Base-by-base conservation (phyloP, 1,284 basidiomycete species). In the Entoloma clypeatum region DNA sequence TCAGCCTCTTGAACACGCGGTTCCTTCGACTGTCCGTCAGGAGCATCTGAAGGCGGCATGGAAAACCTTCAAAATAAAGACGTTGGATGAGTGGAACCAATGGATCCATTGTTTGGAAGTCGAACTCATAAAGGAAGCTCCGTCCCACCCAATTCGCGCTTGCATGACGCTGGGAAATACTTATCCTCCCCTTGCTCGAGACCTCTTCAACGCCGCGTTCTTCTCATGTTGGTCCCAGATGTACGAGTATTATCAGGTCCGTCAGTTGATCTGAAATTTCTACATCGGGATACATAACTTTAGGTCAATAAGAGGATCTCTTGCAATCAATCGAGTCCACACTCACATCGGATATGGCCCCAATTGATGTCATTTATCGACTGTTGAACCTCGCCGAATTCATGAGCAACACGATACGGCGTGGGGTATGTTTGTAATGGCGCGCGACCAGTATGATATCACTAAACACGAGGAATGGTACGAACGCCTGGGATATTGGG, bases 61-160 rank as follows among this genome's bases (percentile, higher is more conserved):
- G 95, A 94, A 98, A 56, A 83, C 85, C 3, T 89, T 90, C 3
- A 77, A 81, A 47, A 75, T 93, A 6, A 73, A 77, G 9, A 86
- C 86, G 1, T 76, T 77, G 44, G 91, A 95, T 41, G 95, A 99
- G 55, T 99, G 96, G 96, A 70, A 79, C 18, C 92, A 95, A 36
- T 99, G 96, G 96, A 86, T 97, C 68, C 90, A 92, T 53, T 78
- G 89, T 16, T 75, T 99, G 9, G 87, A 92, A 4, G 89, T 96
- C 7, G 95, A 98, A 63, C 88, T 99, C 58, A 93, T 99, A 86
- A 92, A 95, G 55, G 94, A 98, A 53, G 97, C 95, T 1, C 96
- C 96, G 0, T 97, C 93, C 5, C 93, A 97, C 67, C 95, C 96
- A 21, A 74, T 99, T 34, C 81, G 96, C 38, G 95, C 96, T 2